These are phyloP conservation scores for Mycena rosella DNA, from an alignment of 768 basidiomycete species.

Conservation along the genomic window DNA sequence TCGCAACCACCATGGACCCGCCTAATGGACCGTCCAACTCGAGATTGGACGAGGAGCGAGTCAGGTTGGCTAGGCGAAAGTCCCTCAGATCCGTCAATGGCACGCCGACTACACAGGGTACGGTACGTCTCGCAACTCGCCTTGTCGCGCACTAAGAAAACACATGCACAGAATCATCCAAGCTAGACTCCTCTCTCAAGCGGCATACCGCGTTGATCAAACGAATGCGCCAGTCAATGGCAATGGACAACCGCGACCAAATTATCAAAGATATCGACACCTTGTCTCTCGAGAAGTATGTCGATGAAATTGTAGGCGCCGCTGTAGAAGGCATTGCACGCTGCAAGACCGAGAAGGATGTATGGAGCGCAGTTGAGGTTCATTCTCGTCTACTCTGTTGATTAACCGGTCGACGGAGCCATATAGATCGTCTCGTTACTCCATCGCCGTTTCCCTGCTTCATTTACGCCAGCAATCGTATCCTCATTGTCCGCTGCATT, in stretches of 20 bases:
- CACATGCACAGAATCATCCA: constrained; percentile 68
- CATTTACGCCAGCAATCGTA: constrained; percentile 82
- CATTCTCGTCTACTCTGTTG: constrained; percentile 25
- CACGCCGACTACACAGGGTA: constrained; percentile 31
- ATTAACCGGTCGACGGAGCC: constrained; percentile 4
- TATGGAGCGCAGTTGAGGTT: constrained; percentile 95
- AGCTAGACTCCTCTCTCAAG: constrained; percentile 94
- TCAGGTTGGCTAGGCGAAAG: constrained; percentile 29
- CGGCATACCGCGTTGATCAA: constrained; percentile 97
- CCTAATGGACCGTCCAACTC: constrained; percentile 15
- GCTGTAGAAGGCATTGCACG: constrained; percentile 85
- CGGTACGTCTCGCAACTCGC: constrained; percentile 27
- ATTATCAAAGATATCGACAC: constrained; percentile 94
- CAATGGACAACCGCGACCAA: constrained; percentile 84
- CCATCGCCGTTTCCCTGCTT: constrained; percentile 86
- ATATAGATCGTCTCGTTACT: constrained; percentile 87
- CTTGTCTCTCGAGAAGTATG: constrained; percentile 93
- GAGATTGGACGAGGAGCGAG: constrained; percentile 33
- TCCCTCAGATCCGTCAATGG: constrained; percentile 35
- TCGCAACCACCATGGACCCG: constrained; percentile 19
- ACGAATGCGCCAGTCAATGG: constrained; percentile 89
- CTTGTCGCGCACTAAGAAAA: neutral
- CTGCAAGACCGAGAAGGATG: constrained; percentile 94
- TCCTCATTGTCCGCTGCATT: constrained; percentile 69
- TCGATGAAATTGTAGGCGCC: constrained; percentile 93